These are phyloP conservation scores for Artemisia annua DNA, from an alignment of 129 eudicot species.

Conservation along the genomic window DNA sequence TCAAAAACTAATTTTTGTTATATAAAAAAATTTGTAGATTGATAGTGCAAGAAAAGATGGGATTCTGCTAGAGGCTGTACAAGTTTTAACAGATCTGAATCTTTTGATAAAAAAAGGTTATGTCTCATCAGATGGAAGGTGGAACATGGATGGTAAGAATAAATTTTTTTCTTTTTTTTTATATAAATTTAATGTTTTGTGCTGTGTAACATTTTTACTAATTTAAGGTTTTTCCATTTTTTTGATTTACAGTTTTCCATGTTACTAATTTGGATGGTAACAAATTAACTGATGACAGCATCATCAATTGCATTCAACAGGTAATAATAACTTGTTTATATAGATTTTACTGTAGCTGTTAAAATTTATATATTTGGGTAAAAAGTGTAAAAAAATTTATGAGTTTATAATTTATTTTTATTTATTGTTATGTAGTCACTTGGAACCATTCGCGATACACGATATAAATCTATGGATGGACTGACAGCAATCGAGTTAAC, in stretches of 20 bases:
- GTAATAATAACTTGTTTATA: conserved; percentile 44
- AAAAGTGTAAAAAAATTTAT: no score
- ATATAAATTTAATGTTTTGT: background rate
- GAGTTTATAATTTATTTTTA: no score
- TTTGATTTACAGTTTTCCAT: conserved; percentile 67
- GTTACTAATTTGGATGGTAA: conserved; percentile 83
- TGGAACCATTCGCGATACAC: conserved; percentile 52
- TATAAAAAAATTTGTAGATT: conserved; percentile 35
- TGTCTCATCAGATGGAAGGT: conserved; percentile 88
- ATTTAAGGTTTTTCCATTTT: background rate
- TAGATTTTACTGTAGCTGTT: background rate
- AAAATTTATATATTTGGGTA: no score
- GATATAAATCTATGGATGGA: conserved; percentile 47
- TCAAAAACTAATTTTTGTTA: conserved; percentile 1
- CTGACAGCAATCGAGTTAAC: conserved; percentile 80
- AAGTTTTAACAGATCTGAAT: conserved; percentile 78
- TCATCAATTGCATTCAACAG: conserved; percentile 77
- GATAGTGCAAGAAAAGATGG: conserved; percentile 90
- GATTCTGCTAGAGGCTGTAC: conserved; percentile 90
- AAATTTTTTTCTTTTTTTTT: background rate
- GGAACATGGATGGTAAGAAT: conserved; percentile 92
- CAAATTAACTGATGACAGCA: conserved; percentile 69
- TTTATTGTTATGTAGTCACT: conserved; percentile 51
- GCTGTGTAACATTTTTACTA: background rate
- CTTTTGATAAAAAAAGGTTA: conserved; percentile 84